Evolutionary conservation across 441 rosid species (phyloP).

Genomic region (Bocquillonia castaneifolia): DNA sequence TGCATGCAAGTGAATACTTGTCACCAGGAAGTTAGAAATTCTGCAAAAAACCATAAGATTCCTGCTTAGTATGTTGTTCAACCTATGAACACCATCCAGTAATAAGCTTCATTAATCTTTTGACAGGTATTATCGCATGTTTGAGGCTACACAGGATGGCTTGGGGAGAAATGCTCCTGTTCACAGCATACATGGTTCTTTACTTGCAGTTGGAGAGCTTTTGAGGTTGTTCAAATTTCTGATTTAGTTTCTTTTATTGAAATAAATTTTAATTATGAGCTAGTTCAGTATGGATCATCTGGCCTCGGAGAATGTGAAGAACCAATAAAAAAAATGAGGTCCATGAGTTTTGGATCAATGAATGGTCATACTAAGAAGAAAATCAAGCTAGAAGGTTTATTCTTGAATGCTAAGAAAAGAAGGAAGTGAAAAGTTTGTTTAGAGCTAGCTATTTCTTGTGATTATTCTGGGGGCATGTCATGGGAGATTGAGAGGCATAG

Average conservation of each 20-base stretch:
- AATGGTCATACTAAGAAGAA: not conserved
- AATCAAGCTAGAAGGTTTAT: not conserved
- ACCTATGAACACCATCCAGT: not conserved
- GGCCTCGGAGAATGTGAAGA: not conserved
- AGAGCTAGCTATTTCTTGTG: not conserved
- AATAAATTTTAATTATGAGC: not conserved
- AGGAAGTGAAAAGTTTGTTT: not conserved
- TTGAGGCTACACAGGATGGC: slow-evolving; percentile 99
- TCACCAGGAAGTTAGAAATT: not conserved
- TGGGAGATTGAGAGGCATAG: not conserved
- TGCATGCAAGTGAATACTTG: not conserved
- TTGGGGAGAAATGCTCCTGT: slow-evolving; percentile 93
- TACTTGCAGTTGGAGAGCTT: slow-evolving; percentile 99
- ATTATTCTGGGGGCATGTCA: not conserved
- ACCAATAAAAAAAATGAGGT: not conserved
- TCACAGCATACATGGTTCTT: slow-evolving; percentile 98
- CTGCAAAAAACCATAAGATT: not conserved
- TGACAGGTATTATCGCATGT: slow-evolving; percentile 93
- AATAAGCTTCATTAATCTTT: slow-evolving; percentile 15
- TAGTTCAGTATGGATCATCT: not conserved
- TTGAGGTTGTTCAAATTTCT: slow-evolving; percentile 52
- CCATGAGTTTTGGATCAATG: not conserved
- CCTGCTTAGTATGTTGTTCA: not conserved
- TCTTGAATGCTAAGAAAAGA: not conserved
- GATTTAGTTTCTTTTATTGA: not conserved